Evolutionary conservation across 768 basidiomycete genomes (phyloP).

Genomic region (Mycena capillaripes): DNA sequence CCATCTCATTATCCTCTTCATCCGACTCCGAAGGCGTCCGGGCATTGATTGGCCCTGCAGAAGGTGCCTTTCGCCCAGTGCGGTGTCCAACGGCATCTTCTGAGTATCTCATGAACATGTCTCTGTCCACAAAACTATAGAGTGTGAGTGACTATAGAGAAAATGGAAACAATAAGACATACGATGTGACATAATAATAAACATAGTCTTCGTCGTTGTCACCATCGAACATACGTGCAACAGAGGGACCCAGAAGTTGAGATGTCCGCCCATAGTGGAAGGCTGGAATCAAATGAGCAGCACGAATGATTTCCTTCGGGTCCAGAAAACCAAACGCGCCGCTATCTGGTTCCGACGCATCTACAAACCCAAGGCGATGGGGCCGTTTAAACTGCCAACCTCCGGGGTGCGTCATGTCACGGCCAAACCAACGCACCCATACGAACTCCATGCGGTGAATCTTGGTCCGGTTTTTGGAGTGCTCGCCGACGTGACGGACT

Average conservation of each 20-base stretch:
- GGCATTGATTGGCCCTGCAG: too few species aligned
- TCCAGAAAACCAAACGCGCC: background rate
- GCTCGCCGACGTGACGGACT: background rate
- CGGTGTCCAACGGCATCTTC: background rate
- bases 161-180: background rate
- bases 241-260: background rate
- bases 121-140: conserved; percentile 5
- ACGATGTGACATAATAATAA: conserved; percentile 1
- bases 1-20: background rate
- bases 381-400: background rate
- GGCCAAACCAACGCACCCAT: too few species aligned
- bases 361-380: background rate
- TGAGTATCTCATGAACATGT: conserved; percentile 4
- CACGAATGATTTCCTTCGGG: background rate
- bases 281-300: background rate
- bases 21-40: too few species aligned
- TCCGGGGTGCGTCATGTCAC: background rate
- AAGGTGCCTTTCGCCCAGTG: too few species aligned
- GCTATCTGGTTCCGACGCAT: background rate
- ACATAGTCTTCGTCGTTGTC: too few species aligned
- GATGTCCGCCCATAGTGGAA: background rate
- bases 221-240: background rate
- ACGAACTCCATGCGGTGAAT: conserved; percentile 1
- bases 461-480: background rate
- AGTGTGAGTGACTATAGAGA: too few species aligned